Percentiles rank a stretch among this genome's conserved stretches.
Conservation (phyloP, 208 protist species). For the Leptomonas seymouri region DNA sequence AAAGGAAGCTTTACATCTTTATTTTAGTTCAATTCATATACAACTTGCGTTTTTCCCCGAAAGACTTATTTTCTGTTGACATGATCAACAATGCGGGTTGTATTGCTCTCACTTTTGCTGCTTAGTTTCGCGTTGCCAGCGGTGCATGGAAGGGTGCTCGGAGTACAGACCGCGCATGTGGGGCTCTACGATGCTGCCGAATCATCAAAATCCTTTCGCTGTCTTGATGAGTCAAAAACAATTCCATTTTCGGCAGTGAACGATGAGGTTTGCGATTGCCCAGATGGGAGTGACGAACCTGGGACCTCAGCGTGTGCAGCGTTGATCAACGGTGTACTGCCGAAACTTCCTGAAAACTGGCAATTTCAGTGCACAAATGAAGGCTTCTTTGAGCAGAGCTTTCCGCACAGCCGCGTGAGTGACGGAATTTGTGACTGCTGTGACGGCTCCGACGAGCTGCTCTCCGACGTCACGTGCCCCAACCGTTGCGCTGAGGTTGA, state of each 20-base stretch:
- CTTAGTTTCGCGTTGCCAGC: background rate
- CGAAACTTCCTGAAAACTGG: slow-evolving; percentile 23
- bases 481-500: slow-evolving; percentile 66
- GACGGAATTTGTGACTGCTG: slow-evolving; percentile 96
- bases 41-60: background rate
- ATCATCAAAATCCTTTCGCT: slow-evolving; percentile 34
- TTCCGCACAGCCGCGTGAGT: slow-evolving; percentile 81
- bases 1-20: background rate
- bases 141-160: slow-evolving; percentile 7
- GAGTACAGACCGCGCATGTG: slow-evolving; percentile 30
- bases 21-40: background rate
- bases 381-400: slow-evolving; percentile 42
- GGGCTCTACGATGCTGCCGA: slow-evolving; percentile 34
- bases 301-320: slow-evolving; percentile 76
- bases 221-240: slow-evolving; percentile 39
- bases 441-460: slow-evolving; percentile 92
- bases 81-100: background rate
- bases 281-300: slow-evolving; percentile 95
- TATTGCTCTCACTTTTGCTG: background rate
- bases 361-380: slow-evolving; percentile 88
- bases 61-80: too few species aligned
- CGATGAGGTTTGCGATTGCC: slow-evolving; percentile 96
- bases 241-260: slow-evolving; percentile 87
- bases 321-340: slow-evolving; percentile 5
- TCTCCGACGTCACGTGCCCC: slow-evolving; percentile 39